These are phyloP conservation scores for Macaranga tanarius DNA, from an alignment of 441 rosid genomes.

Conservation along the genomic window DNA sequence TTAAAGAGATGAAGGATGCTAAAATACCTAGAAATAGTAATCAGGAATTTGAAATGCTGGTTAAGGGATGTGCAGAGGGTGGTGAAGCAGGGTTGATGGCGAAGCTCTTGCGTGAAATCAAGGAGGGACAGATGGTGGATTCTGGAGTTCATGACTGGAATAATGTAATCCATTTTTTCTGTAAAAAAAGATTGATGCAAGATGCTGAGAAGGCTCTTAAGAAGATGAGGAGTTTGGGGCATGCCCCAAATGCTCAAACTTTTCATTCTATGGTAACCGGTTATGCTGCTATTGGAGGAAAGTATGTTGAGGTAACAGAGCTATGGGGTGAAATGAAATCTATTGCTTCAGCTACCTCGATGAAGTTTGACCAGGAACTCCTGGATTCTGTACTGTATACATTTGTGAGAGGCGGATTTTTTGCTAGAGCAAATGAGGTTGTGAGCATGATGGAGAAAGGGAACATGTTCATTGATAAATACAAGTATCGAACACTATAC, in stretches of 20 bases:
- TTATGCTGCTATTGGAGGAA: conserved; percentile 83
- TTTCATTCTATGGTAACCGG: conserved; percentile 94
- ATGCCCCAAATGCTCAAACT: conserved; percentile 82
- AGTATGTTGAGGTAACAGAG: conserved; percentile 84
- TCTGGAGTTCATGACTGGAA: conserved; percentile 86
- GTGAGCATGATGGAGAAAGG: conserved; percentile 73
- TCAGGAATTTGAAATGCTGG: conserved; percentile 62
- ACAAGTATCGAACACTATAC: conserved; percentile 75
- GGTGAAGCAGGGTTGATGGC: conserved; percentile 70
- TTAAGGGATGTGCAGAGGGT: conserved; percentile 56
- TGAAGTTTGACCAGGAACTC: conserved; percentile 91
- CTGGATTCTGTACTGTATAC: conserved; percentile 82
- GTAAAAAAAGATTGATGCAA: conserved; percentile 83
- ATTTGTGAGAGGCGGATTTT: conserved; percentile 88
- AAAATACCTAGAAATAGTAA: conserved; percentile 56
- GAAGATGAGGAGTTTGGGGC: conserved; percentile 83
- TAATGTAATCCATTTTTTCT: conserved; percentile 80
- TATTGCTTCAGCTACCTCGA: conserved; percentile 52
- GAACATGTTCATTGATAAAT: conserved; percentile 79
- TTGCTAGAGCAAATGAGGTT: conserved; percentile 79
- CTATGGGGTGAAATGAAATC: conserved; percentile 96
- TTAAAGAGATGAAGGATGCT: conserved; percentile 75
- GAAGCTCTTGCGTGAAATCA: conserved; percentile 75
- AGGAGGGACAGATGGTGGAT: conserved; percentile 69
- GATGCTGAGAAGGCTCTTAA: conserved; percentile 88